Base-by-base conservation (phyloP, 2,329 filamentous ascomycete genomes). In the Ceratocystis cacaofunesta region DNA sequence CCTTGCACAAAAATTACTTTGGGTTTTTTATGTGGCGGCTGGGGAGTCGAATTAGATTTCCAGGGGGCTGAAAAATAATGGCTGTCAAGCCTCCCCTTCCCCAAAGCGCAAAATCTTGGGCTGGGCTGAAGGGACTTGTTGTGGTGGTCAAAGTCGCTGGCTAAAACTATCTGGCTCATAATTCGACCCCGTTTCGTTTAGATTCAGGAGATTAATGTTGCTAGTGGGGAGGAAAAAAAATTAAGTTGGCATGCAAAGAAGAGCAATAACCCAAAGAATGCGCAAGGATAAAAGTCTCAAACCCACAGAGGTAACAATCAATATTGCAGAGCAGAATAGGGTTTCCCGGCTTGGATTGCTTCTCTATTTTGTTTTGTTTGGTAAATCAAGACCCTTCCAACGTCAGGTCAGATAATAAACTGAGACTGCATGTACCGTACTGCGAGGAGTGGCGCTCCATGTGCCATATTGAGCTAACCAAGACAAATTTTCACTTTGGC, bases 41-140 rank as follows among this genome's bases (percentile, higher is more conserved):
- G 52, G 62, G 62, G 36, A 58, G 19, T 64, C 41, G 50, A 64
- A 44, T 43, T 58, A 50, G 62, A 64, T 64, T 64, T 64, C 52
- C 62, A 64, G 62, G 62, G 32, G 62, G 62, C 52, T 48, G 44
- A 48, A 30, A 30, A 62, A 52, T 22, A 36, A 43, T 32, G 43
- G 43, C 61, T 46, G 46, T 41, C 61, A 62, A 44, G 43, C 6
- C 60, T 25, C 60, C 46, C 46, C 46, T 22, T 22, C 48, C 48
- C 22, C 22, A 36, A 48, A 32, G 43, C 25, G 19, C 25, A 50
- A 58, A 17, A n/a, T 28, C 55, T 41, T 32, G 15, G 25, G 55
- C 30, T 58, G 55, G 30, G 55, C 61, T 5, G 17, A 50, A 48
- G 36, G 36, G 36, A 15, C 10, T 41, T 41, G 36, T 41, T 41